These are phyloP conservation scores for Didymella pinodella DNA, from an alignment of 2,329 filamentous ascomycete species.

Conservation along the genomic window DNA sequence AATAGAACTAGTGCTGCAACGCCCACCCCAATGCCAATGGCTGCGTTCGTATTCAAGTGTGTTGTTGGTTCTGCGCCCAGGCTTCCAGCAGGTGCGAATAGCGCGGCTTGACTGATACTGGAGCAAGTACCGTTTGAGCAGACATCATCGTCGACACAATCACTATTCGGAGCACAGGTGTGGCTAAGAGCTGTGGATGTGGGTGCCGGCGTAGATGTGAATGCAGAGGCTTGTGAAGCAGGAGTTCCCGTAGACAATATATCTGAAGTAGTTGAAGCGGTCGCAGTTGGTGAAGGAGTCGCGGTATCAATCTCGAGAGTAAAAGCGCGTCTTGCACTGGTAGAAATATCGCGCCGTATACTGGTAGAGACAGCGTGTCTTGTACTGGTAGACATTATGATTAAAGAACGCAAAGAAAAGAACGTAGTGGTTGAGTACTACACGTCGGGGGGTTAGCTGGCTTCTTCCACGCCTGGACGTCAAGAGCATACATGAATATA, in stretches of 20 bases:
- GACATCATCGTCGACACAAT: conserved; percentile 38
- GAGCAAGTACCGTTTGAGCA: conserved; percentile 36
- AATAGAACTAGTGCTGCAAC: conserved; percentile 32
- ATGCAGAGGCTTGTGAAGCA: not conserved
- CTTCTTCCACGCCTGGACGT: not conserved
- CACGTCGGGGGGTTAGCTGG: not conserved
- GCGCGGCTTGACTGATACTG: conserved; percentile 27
- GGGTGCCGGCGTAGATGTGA: conserved; percentile 1
- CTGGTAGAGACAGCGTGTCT: conserved; percentile 28
- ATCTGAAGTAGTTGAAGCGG: not conserved
- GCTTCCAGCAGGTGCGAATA: conserved; percentile 28
- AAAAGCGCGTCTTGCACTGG: conserved; percentile 20
- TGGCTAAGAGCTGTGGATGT: conserved; percentile 23
- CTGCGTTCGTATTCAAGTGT: conserved; percentile 30
- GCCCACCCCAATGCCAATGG: conserved; percentile 41
- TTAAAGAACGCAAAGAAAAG: conserved; percentile 26
- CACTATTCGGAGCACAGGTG: conserved; percentile 31
- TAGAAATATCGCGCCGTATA: conserved; percentile 24
- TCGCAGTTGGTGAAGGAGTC: conserved; percentile 16
- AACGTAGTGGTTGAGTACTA: conserved; percentile 9
- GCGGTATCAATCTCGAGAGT: conserved; percentile 28
- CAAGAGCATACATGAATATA: conserved; percentile 16
- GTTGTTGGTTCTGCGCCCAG: conserved; percentile 27
- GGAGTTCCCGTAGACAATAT: not conserved
- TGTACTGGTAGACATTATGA: conserved; percentile 41